Conservation (phyloP, 1,284 basidiomycete genomes). For the Microbotryum violaceum region DNA sequence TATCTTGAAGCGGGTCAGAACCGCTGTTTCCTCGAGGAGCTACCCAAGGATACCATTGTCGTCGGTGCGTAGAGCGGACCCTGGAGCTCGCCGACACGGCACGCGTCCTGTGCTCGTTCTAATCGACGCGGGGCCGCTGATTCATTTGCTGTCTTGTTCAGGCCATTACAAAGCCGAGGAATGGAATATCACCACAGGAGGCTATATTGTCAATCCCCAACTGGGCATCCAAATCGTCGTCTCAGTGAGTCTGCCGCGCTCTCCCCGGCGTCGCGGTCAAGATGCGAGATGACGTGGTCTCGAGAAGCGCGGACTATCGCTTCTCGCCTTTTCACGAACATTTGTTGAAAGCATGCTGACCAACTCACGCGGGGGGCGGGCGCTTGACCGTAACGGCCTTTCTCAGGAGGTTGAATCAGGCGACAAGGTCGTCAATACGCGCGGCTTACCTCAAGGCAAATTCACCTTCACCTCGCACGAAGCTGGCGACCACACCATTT, state of each 20-base stretch:
- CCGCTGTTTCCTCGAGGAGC: constrained; percentile 87
- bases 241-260: constrained; percentile 52
- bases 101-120: neutral
- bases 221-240: constrained; percentile 87
- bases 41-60: constrained; percentile 93
- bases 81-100: neutral
- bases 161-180: constrained; percentile 89
- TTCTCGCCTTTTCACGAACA: neutral
- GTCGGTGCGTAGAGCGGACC: constrained; percentile 57
- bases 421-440: constrained; percentile 73
- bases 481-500: constrained; percentile 93
- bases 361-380: neutral
- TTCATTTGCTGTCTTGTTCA: constrained; percentile 37
- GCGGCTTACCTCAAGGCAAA: constrained; percentile 76
- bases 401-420: constrained; percentile 65
- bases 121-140: neutral
- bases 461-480: constrained; percentile 98
- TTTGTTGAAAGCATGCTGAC: neutral
- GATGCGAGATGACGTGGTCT: neutral
- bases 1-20: constrained; percentile 42
- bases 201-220: constrained; percentile 64
- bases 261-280: neutral
- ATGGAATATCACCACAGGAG: constrained; percentile 67
- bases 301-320: neutral
- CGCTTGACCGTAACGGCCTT: neutral